These are phyloP conservation scores for Fraxinus floribunda DNA, from an alignment of 305 asterid species.

Conservation along the genomic window DNA sequence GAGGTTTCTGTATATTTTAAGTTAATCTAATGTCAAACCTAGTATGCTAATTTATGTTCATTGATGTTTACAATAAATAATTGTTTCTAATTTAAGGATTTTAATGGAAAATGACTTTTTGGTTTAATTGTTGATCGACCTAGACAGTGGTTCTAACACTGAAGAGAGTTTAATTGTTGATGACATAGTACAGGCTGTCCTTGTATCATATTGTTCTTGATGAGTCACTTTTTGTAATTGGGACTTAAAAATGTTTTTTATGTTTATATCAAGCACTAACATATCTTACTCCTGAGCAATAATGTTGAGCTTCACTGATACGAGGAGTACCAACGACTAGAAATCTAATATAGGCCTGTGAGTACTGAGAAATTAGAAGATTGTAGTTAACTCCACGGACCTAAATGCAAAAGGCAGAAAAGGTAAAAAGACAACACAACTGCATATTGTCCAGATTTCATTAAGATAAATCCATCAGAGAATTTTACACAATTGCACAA, in stretches of 20 bases:
- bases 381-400: background rate
- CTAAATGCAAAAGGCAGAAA: conserved; percentile 15
- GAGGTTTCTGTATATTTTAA: background rate
- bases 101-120: background rate
- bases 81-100: background rate
- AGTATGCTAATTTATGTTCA: background rate
- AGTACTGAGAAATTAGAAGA: conserved; percentile 9
- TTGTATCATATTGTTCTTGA: background rate
- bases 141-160: conserved; percentile 1
- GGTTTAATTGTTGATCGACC: background rate
- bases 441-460: background rate
- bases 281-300: conserved; percentile 3
- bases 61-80: background rate
- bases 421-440: background rate
- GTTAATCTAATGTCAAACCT: background rate
- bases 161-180: conserved; percentile 10
- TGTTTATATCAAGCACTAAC: background rate
- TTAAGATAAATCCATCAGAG: conserved; percentile 2
- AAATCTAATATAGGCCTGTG: conserved; percentile 10
- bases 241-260: background rate
- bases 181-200: conserved; percentile 9
- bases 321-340: background rate
- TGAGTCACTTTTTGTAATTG: background rate
- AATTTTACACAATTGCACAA: conserved; percentile 3
- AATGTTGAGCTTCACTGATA: conserved; percentile 4